Evolutionary conservation across 306 rosid genomes (phyloP), one percentile per base, ranked within the genome.

Genomic region (Cucumis hystrix): DNA sequence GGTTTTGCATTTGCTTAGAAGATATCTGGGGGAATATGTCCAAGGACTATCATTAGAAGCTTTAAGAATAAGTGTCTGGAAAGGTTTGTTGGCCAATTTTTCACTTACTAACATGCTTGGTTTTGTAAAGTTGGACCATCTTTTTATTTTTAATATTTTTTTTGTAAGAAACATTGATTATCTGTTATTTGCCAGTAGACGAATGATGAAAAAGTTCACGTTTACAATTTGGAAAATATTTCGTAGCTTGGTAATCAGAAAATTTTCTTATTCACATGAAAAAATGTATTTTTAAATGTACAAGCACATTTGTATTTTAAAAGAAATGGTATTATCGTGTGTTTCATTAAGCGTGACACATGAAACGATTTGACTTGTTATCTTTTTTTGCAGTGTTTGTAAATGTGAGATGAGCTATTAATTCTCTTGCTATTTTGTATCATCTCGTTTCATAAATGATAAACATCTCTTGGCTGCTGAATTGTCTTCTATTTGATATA

Each of bases 31-130:
- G 21, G 99, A 95, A 86, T 95, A 95, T 87, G 97, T 95, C 35
- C 97, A 95, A 62, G 99, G 97, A 74, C 97, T 95, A 85, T 95
- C 99, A 30, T 54, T 83, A 47, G 97, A 95, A 85, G 97, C 99
- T 55, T 82, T 95, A 83, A 87, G 97, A 83, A 95, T 95, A 56
- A 95, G 99, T 77, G 99, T 95, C 77, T 95, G 97, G 99, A 88
- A 95, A 86, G 99, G 99, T 95, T 80, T 80, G 88, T 83, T 40
- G 79, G 75, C 74, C 21, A 2, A 21, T 80, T 70, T 82, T 57
- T 71, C 80, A 67, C 39, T 45, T 49, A 49, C 60, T 45, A 52
- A 69, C 78, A 70, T 30, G 64, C 33, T 80, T 76, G 40, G 74
- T 81, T 73, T 75, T 58, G 21, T 71, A n/a, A 9, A 47, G 54